phyloP scores from a whole-genome alignment of 2,329 filamentous ascomycete species.

The Talaromyces amestolkiae region DNA sequence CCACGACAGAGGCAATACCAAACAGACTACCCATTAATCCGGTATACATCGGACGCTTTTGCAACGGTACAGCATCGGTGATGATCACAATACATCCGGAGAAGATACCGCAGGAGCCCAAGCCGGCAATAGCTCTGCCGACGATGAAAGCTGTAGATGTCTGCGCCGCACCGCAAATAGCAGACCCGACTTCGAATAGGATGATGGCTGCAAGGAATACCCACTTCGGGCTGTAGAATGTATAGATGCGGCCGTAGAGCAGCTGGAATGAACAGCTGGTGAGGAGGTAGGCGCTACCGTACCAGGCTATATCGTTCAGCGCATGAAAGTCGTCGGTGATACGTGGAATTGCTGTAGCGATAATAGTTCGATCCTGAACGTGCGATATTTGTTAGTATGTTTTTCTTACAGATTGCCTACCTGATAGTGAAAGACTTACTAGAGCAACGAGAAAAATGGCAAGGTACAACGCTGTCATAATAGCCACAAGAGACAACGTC shows the following conservation, averaged over 20 bases:
- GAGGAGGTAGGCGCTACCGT: constrained; percentile 41
- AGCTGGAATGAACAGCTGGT: constrained; percentile 36
- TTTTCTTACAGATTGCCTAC: not conserved
- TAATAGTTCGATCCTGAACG: constrained; percentile 22
- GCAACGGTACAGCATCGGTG: constrained; percentile 25
- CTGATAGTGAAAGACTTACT: constrained; percentile 19
- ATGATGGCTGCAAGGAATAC: constrained; percentile 40
- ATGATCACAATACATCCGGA: constrained; percentile 29
- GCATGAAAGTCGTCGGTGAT: constrained; percentile 36
- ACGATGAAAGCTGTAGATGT: constrained; percentile 32
- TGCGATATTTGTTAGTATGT: not conserved
- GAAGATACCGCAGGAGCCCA: constrained; percentile 29
- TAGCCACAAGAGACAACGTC: constrained; percentile 9
- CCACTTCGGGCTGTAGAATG: constrained; percentile 47
- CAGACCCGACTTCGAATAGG: constrained; percentile 47
- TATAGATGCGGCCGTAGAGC: constrained; percentile 46
- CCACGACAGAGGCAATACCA: constrained; percentile 22
- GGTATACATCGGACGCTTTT: constrained; percentile 25
- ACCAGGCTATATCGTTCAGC: constrained; percentile 41
- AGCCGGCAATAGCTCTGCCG: constrained; percentile 34
- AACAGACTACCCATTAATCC: constrained; percentile 29
- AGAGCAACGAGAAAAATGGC: constrained; percentile 30
- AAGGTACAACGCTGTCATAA: constrained; percentile 23
- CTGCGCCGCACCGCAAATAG: constrained; percentile 40
- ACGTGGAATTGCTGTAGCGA: constrained; percentile 25